Evolutionary conservation across 2,329 filamentous ascomycete genomes (phyloP).

Genomic region (Fonsecaea pugnacius): DNA sequence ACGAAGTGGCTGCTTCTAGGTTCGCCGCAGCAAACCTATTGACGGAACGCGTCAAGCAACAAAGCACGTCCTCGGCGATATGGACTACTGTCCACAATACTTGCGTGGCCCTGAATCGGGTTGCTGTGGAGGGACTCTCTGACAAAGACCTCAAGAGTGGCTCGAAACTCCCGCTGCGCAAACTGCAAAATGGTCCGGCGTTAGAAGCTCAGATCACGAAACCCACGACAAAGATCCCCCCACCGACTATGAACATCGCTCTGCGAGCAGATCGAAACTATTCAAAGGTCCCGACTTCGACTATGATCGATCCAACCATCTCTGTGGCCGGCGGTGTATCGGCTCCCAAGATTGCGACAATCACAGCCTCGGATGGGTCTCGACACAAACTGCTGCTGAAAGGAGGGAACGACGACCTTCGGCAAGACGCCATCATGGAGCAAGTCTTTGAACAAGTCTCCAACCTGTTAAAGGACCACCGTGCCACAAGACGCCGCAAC

Average conservation of each 20-base stretch:
- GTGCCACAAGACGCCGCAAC: constrained; percentile 82
- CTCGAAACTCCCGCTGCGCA: constrained; percentile 65
- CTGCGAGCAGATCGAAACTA: constrained; percentile 77
- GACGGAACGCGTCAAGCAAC: constrained; percentile 61
- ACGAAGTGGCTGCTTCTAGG: constrained; percentile 74
- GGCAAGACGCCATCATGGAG: constrained; percentile 98
- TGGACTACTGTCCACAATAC: constrained; percentile 76
- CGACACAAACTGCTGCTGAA: constrained; percentile 91
- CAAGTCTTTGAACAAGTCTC: constrained; percentile 98
- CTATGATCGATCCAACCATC: constrained; percentile 73
- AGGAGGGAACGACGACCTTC: constrained; percentile 91
- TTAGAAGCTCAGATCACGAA: constrained; percentile 63
- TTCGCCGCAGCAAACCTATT: constrained; percentile 73
- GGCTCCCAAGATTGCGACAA: constrained; percentile 89
- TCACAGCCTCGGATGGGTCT: constrained; percentile 74
- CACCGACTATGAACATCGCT: constrained; percentile 84
- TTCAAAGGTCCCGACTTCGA: constrained; percentile 72
- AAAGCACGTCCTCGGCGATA: constrained; percentile 58
- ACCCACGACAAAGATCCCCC: constrained; percentile 72
- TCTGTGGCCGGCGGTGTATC: constrained; percentile 88
- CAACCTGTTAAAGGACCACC: constrained; percentile 81
- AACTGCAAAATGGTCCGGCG: constrained; percentile 65
- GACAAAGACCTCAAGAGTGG: constrained; percentile 69
- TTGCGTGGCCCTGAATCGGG: constrained; percentile 65
- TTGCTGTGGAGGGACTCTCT: constrained; percentile 55